Evolutionary conservation across 2,329 filamentous ascomycete genomes (phyloP).

Genomic region (Xylariaceae sp.): DNA sequence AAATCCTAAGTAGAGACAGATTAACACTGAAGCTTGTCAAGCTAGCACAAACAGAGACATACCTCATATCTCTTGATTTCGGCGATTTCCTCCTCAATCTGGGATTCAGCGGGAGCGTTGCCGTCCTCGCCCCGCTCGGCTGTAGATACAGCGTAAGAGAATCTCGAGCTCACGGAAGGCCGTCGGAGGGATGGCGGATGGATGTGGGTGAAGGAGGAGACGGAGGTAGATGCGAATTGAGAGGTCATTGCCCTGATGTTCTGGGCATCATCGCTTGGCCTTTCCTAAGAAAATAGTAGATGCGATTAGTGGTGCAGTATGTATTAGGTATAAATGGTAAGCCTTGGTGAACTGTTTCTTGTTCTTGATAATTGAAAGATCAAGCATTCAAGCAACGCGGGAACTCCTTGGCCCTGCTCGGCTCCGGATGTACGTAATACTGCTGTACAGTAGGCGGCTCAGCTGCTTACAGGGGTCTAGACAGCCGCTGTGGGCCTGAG

Average conservation of each 20-base stretch:
- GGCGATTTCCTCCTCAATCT: constrained; percentile 92
- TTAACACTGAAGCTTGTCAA: background rate
- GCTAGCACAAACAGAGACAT: constrained; percentile 31
- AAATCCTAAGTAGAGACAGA: constrained; percentile 69
- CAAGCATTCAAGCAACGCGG: no score
- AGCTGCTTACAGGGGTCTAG: background rate
- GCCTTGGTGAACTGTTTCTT: background rate
- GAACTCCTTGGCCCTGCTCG: no score
- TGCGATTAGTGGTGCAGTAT: background rate
- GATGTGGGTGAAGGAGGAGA: constrained; percentile 60
- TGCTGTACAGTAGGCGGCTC: background rate
- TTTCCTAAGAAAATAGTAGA: background rate
- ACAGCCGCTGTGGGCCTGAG: background rate
- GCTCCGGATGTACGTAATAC: constrained; percentile 15
- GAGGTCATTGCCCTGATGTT: constrained; percentile 54
- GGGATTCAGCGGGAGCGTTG: constrained; percentile 64
- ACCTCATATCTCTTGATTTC: constrained; percentile 97
- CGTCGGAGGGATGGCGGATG: constrained; percentile 51
- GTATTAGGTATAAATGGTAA: background rate
- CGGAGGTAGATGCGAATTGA: constrained; percentile 45
- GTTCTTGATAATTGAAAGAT: no score
- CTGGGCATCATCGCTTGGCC: constrained; percentile 47
- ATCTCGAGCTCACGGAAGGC: constrained; percentile 67
- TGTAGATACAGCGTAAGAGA: constrained; percentile 71
- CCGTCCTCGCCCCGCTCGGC: constrained; percentile 67